These are phyloP conservation scores for Aureobasidium subglaciale DNA, from an alignment of 2,329 filamentous ascomycete species.

Conservation along the genomic window DNA sequence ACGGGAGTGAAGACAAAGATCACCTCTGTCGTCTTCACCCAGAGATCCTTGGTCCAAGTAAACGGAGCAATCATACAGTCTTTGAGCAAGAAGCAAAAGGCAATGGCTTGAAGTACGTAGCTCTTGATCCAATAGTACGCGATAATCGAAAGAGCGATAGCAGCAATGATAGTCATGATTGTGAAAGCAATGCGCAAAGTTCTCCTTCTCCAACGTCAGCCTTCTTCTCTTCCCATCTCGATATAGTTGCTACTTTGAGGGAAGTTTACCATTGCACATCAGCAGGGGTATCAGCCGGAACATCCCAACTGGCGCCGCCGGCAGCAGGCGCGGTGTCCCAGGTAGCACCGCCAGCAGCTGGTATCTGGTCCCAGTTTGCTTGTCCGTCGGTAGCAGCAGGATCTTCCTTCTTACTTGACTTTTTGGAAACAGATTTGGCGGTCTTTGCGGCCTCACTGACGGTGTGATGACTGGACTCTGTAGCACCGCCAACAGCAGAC, in stretches of 20 bases:
- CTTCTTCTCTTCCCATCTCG: neutral
- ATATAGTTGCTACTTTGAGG: too few relatives aligned
- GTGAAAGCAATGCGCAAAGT: neutral
- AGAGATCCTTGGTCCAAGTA: neutral
- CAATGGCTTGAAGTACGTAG: neutral
- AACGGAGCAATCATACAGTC: neutral
- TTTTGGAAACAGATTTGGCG: neutral
- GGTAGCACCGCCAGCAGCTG: neutral
- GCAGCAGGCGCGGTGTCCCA: neutral
- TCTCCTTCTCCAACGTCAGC: conserved; percentile 1
- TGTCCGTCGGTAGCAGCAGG: neutral
- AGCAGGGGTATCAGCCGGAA: neutral
- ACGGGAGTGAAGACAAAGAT: neutral
- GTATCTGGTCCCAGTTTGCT: neutral
- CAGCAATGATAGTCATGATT: neutral
- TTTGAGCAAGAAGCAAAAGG: neutral
- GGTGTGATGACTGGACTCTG: neutral
- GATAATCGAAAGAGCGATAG: neutral
- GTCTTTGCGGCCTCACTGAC: neutral
- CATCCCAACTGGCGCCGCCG: neutral
- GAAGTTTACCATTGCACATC: neutral
- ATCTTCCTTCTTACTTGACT: neutral
- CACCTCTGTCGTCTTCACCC: neutral
- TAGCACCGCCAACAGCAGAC: too few relatives aligned
- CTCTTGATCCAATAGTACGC: conserved; percentile 7